phyloP scores from a whole-genome alignment of 2,329 filamentous ascomycete genomes.

The Fusarium coicis region DNA sequence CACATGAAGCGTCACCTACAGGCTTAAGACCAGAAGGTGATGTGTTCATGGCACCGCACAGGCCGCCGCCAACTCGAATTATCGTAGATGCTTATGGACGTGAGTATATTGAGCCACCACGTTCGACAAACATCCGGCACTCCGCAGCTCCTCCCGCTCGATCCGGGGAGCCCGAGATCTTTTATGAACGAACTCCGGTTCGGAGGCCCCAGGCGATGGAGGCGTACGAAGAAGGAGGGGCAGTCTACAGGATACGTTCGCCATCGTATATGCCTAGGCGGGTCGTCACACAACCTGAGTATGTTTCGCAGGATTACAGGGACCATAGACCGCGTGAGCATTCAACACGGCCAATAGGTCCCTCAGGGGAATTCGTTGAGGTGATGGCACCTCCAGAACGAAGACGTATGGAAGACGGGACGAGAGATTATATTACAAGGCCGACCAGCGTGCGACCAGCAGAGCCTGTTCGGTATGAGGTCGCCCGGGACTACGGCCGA shows the following conservation, averaged over 20 bases:
- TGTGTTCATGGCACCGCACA: constrained; percentile 62
- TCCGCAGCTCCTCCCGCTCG: constrained; percentile 62
- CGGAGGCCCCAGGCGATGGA: constrained; percentile 61
- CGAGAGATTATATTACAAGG: constrained; percentile 65
- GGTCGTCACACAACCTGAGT: constrained; percentile 72
- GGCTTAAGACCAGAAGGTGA: constrained; percentile 62
- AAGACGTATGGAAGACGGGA: constrained; percentile 57
- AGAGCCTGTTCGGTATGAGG: constrained; percentile 56
- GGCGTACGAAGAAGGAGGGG: constrained; percentile 60
- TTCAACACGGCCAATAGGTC: constrained; percentile 60
- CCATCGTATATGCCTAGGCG: constrained; percentile 64
- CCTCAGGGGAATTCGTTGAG: constrained; percentile 59
- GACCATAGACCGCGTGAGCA: constrained; percentile 69
- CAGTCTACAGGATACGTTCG: constrained; percentile 62
- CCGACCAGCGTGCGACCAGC: constrained; percentile 68
- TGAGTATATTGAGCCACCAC: constrained; percentile 73
- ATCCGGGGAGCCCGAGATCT: constrained; percentile 62
- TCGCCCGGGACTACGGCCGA: constrained; percentile 56
- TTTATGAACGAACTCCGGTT: constrained; percentile 73
- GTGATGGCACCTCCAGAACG: constrained; percentile 56
- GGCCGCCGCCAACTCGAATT: constrained; percentile 71
- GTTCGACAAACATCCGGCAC: constrained; percentile 56
- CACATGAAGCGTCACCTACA: constrained; percentile 55
- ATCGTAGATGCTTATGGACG: constrained; percentile 86
- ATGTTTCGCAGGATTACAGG: constrained; percentile 61